These are phyloP conservation scores for Monilinia laxa DNA, from an alignment of 2,329 filamentous ascomycete species.

Conservation along the genomic window DNA sequence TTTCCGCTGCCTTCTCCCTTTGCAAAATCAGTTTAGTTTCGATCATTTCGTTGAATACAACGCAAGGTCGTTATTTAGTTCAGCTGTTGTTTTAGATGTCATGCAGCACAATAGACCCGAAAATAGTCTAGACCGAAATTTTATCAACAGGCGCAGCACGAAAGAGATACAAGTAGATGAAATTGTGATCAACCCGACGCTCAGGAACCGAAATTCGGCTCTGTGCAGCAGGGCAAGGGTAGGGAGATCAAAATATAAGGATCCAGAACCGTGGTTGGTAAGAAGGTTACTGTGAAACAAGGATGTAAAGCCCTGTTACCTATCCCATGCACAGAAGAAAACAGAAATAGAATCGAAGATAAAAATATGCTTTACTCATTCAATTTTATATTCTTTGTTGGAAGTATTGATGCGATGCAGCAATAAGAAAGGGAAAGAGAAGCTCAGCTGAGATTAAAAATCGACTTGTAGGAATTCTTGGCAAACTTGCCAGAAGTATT, in stretches of 20 bases:
- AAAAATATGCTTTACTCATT: background rate
- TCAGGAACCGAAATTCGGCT: constrained; percentile 18
- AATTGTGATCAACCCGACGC: constrained; percentile 19
- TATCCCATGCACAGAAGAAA: constrained; percentile 13
- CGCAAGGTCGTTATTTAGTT: constrained; percentile 6
- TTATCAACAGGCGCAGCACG: background rate
- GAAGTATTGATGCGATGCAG: background rate
- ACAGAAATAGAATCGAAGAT: constrained; percentile 9
- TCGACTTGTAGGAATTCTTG: background rate
- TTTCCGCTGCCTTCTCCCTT: background rate
- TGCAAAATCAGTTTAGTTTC: background rate
- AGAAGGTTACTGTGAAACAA: constrained; percentile 13
- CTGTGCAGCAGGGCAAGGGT: constrained; percentile 10
- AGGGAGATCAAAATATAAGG: constrained; percentile 13
- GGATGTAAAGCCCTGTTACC: constrained; percentile 11
- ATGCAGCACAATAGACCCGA: constrained; percentile 4
- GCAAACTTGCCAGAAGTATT: constrained; percentile 3
- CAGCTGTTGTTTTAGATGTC: constrained; percentile 19
- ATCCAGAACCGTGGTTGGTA: constrained; percentile 19
- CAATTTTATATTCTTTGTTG: background rate
- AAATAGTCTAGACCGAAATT: constrained; percentile 9
- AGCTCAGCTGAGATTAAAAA: background rate
- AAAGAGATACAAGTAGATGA: constrained; percentile 3
- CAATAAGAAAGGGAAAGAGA: background rate
- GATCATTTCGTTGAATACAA: constrained; percentile 1